Evolutionary conservation across 2,329 filamentous ascomycete genomes (phyloP).

Genomic region (Periconia sp.): DNA sequence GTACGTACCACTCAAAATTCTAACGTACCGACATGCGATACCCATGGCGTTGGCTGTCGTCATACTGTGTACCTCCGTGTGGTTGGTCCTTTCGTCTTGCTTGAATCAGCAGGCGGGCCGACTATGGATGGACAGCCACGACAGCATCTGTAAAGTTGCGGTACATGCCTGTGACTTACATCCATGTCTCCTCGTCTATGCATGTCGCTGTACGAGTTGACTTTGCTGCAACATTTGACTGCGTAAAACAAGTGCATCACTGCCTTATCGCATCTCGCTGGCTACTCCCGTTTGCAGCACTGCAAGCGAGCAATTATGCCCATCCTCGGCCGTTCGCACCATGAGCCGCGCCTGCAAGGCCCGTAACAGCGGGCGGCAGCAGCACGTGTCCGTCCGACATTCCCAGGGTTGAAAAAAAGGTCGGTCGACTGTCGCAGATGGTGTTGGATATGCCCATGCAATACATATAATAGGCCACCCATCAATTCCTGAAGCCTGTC

Average conservation of each 20-base stretch:
- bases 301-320: conserved; percentile 13
- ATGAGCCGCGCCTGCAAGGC: conserved; percentile 8
- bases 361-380: not conserved
- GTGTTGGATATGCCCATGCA: not conserved
- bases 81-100: not conserved
- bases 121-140: not conserved
- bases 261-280: conserved; percentile 26
- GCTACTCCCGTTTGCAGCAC: not conserved
- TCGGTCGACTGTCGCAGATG: not conserved
- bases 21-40: no score
- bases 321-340: conserved; percentile 12
- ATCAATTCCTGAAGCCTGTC: not conserved
- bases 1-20: not conserved
- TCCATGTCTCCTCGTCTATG: not conserved
- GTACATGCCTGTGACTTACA: not conserved
- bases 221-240: conserved; percentile 1
- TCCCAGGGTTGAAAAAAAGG: not conserved
- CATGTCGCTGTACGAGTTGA: not conserved
- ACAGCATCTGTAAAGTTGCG: not conserved
- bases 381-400: not conserved
- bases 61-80: not conserved
- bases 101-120: not conserved
- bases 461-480: not conserved
- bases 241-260: conserved; percentile 7
- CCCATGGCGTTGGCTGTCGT: not conserved